These are phyloP conservation scores for Suillus placidus DNA, from an alignment of 768 basidiomycete genomes.

Conservation along the genomic window DNA sequence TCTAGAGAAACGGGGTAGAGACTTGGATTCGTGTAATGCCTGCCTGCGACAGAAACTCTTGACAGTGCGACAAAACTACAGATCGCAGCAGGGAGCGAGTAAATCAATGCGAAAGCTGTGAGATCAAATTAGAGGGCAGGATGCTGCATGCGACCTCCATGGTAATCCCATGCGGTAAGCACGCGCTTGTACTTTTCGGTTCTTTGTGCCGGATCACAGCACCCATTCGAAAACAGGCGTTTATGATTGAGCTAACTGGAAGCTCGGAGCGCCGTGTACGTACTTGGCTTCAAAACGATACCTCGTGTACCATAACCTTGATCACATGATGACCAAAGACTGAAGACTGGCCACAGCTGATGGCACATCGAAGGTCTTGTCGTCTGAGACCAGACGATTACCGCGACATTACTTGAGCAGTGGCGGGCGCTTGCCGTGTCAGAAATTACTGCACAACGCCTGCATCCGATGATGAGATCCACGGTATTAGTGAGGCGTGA, in stretches of 20 bases:
- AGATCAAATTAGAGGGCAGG: not conserved
- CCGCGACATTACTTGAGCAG: not conserved
- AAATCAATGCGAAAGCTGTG: not conserved
- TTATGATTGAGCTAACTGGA: not conserved
- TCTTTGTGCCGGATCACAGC: not conserved
- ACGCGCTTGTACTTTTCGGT: not conserved
- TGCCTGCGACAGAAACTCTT: not conserved
- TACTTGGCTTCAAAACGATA: not conserved
- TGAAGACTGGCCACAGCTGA: not conserved
- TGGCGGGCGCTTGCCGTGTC: not conserved
- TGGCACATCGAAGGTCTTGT: not conserved
- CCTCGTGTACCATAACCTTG: conserved; percentile 3
- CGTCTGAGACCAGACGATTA: too few species aligned
- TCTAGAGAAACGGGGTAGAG: not conserved
- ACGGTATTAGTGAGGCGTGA: not conserved
- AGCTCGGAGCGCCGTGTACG: not conserved
- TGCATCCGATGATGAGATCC: not conserved
- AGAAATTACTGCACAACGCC: not conserved
- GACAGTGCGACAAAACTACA: not conserved
- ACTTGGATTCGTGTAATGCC: too few species aligned
- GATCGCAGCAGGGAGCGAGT: not conserved
- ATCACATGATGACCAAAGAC: not conserved
- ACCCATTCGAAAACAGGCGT: not conserved
- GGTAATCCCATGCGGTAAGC: conserved; percentile 1
- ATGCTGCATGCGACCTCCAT: not conserved